phyloP scores from a whole-genome alignment of 352 stramenopile genomes.

The Globisporangium spinosum region DNA sequence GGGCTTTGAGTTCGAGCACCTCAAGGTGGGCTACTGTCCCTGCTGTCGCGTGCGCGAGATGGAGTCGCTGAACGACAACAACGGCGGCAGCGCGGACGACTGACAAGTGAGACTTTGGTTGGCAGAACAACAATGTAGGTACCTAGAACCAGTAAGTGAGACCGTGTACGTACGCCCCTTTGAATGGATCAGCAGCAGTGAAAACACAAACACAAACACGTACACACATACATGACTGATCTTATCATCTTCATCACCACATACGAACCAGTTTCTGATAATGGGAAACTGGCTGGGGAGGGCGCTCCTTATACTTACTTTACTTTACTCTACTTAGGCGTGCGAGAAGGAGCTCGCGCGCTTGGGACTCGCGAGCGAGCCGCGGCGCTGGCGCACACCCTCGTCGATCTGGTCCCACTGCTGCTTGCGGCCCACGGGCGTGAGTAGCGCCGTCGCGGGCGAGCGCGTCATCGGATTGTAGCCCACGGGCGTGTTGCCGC shows the following conservation, averaged over 20 bases:
- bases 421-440: constrained; percentile 40
- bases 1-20: constrained; percentile 93
- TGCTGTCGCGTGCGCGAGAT: constrained; percentile 79
- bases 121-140: not conserved
- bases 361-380: constrained; percentile 24
- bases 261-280: constrained; percentile 14
- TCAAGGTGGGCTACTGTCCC: constrained; percentile 86
- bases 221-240: not conserved
- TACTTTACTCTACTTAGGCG: constrained; percentile 7
- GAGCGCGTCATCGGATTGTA: constrained; percentile 42
- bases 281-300: constrained; percentile 1
- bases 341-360: constrained; percentile 31
- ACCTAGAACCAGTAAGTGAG: not conserved
- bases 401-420: constrained; percentile 62
- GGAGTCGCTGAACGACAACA: constrained; percentile 19
- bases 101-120: not conserved
- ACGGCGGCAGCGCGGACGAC: constrained; percentile 13
- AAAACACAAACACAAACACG: not conserved
- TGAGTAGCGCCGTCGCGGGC: constrained; percentile 52
- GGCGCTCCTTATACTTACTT: constrained; percentile 17
- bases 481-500: constrained; percentile 51
- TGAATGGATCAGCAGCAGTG: not conserved
- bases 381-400: constrained; percentile 22
- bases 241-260: not conserved
- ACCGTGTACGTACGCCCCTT: not conserved